Evolutionary conservation across 768 basidiomycete genomes (phyloP).

Genomic region (Mycena latifolia): DNA sequence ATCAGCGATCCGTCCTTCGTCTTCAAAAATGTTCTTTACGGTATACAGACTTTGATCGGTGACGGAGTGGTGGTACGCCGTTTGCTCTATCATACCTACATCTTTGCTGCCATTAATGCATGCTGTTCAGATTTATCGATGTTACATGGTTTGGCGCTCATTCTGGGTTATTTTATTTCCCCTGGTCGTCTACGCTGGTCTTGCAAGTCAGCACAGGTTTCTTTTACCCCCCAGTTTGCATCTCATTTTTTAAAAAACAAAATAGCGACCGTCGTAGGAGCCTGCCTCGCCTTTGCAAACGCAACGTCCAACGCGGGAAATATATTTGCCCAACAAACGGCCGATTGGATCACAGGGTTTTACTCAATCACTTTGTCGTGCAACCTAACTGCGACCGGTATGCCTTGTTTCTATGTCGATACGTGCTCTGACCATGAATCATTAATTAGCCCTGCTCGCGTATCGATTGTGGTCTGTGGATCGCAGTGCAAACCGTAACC

Average conservation of each 20-base stretch:
- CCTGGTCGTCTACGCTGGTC: constrained; percentile 42
- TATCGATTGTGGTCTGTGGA: constrained; percentile 23
- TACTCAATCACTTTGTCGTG: constrained; percentile 46
- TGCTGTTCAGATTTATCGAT: constrained; percentile 26
- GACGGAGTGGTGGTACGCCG: constrained; percentile 29
- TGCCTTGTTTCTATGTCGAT: constrained; percentile 43
- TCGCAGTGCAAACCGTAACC: constrained; percentile 44
- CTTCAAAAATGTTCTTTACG: constrained; percentile 40
- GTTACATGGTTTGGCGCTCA: constrained; percentile 48
- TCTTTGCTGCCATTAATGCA: background rate
- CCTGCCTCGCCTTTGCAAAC: background rate
- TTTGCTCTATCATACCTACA: no score
- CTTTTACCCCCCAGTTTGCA: background rate
- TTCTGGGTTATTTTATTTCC: constrained; percentile 43
- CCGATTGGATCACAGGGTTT: constrained; percentile 49
- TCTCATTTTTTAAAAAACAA: background rate
- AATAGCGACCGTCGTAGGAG: constrained; percentile 9
- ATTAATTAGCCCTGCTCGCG: constrained; percentile 10
- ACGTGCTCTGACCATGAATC: background rate
- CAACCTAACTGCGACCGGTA: constrained; percentile 48
- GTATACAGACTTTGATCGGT: constrained; percentile 35
- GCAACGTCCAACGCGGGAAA: constrained; percentile 5
- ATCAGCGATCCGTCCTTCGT: constrained; percentile 43
- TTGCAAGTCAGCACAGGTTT: constrained; percentile 33
- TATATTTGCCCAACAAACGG: constrained; percentile 43